phyloP scores from a whole-genome alignment of 345 rosid species.

The Pistacia atlantica region DNA sequence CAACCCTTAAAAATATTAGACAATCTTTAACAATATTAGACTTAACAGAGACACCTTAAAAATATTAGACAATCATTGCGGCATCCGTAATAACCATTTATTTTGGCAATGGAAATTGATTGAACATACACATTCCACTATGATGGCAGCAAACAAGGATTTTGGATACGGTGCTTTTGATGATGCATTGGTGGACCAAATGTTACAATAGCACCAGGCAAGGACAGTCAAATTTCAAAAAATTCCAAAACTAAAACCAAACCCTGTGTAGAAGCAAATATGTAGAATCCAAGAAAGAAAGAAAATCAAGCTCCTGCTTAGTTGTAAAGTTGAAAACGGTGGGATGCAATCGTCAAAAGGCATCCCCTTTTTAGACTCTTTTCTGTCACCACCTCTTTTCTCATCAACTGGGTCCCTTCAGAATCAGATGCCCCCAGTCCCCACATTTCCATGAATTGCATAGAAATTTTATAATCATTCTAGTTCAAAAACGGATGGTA shows the following conservation, averaged over 20 bases:
- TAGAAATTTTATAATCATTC: background rate
- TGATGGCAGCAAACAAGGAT: background rate
- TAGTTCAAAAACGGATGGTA: background rate
- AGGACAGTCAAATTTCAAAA: background rate
- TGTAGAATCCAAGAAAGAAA: background rate
- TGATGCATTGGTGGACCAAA: background rate
- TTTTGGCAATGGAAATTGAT: background rate
- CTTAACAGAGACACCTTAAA: no score
- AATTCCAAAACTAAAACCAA: background rate
- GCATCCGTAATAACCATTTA: no score
- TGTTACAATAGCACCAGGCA: background rate
- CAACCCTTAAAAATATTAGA: no score
- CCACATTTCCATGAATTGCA: no score
- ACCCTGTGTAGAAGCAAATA: background rate
- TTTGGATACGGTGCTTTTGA: background rate
- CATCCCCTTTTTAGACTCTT: background rate
- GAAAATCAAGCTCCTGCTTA: background rate
- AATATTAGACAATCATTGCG: no score
- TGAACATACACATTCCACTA: background rate
- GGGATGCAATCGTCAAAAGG: constrained; percentile 18
- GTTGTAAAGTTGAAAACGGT: constrained; percentile 20
- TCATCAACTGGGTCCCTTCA: constrained; percentile 1
- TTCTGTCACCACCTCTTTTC: background rate
- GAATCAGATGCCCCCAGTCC: no score
- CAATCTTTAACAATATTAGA: no score